Evolutionary conservation across 2,329 filamentous ascomycete genomes (phyloP).

Genomic region (Elsinoe ampelina): DNA sequence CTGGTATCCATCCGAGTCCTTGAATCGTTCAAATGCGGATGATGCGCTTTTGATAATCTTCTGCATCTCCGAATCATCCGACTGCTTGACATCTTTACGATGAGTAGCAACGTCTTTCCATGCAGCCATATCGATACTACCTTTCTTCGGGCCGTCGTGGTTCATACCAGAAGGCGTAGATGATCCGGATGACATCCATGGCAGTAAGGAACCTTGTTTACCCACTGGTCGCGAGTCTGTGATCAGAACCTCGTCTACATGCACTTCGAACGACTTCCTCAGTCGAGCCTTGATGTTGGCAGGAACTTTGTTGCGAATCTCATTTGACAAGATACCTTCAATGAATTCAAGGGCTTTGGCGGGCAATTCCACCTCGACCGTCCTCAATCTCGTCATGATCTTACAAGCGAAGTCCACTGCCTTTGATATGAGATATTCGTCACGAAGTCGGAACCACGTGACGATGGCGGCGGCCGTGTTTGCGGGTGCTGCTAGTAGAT

Average conservation of each 20-base stretch:
- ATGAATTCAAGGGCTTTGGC: conserved; percentile 52
- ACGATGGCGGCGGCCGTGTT: conserved; percentile 59
- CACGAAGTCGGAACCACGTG: conserved; percentile 83
- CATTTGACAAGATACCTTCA: conserved; percentile 54
- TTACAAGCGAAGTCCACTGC: conserved; percentile 77
- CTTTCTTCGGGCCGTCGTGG: conserved; percentile 18
- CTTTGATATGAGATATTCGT: conserved; percentile 73
- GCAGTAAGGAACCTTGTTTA: conserved; percentile 34
- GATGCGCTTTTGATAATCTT: conserved; percentile 23
- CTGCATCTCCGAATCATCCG: conserved; percentile 24
- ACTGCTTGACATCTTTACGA: conserved; percentile 48
- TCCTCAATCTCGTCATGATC: conserved; percentile 69
- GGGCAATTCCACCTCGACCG: conserved; percentile 64
- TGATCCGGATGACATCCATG: conserved; percentile 30
- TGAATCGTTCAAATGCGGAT: conserved; percentile 18
- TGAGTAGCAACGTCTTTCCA: conserved; percentile 27
- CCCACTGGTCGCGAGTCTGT: conserved; percentile 22
- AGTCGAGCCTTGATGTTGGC: conserved; percentile 79
- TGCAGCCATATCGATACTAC: conserved; percentile 28
- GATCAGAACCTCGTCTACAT: conserved; percentile 30
- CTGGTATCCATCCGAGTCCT: neutral
- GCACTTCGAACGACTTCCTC: conserved; percentile 48
- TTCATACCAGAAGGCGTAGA: conserved; percentile 19
- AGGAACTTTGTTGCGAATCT: conserved; percentile 68
- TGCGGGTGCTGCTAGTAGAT: conserved; percentile 56